Evolutionary conservation across 2,329 filamentous ascomycete genomes (phyloP), one percentile per base, ranked within the genome.

Genomic region (Penicillium sp.): DNA sequence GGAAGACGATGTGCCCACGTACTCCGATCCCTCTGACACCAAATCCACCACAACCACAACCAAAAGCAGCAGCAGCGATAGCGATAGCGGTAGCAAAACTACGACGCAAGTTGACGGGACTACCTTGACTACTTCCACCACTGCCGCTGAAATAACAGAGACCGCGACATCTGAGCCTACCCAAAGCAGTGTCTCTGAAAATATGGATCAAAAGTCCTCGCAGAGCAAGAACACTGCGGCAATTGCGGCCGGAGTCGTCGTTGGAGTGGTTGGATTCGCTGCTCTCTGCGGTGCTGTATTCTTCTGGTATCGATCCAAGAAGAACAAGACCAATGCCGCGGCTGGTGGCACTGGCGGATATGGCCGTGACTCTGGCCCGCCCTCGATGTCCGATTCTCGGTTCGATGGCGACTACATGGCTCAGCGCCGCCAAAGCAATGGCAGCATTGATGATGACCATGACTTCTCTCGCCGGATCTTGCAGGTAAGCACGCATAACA

Each of bases 401-500:
- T 86, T 97, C 57, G 93, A 97, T 65, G 91, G 92, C 8, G 87
- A 82, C 56, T 85, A 92, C 63, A 88, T 96, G 83, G 88, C 89
- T 58, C 86, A 92, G 67, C 84, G 91, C 71, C 86, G 93, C 76
- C 84, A 93, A 79, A 97, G 93, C 77, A 91, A 94, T 70, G 93
- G 93, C 66, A 97, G 93, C 76, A 97, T 97, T 75, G 93, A 93
- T 52, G 93, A 97, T 75, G 96, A 97, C 77, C 87, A 96, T 77
- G 93, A 97, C 75, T 97, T 96, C 79, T 97, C 93, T 62, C 87
- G 93, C 78, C 89, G 90, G 78, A 97, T 97, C 77, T 84, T 97
- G 72, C 90, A 96, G 86, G 93, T 96, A 83, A 65, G 85, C 79
- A 45, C 33, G 10, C 10, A 13, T 48, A 6, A 17, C 17, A 29